Conservation (phyloP, 768 basidiomycete genomes). For the Rhizopogon rudus region DNA sequence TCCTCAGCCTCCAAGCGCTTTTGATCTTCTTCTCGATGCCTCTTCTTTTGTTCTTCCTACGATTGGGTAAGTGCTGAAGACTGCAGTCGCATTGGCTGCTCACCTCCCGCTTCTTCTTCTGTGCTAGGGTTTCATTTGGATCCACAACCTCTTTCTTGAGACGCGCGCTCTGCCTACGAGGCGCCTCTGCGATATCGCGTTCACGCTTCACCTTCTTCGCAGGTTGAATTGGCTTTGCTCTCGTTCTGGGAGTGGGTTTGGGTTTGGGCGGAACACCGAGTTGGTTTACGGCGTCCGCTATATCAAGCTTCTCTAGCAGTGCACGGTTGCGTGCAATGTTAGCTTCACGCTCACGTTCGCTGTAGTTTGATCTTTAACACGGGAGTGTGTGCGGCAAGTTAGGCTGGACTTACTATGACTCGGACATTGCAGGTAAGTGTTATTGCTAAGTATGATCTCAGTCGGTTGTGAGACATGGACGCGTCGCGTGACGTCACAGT, state of each 20-base stretch:
- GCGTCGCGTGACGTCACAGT: conserved; percentile 30
- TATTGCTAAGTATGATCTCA: too few species aligned
- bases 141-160: conserved; percentile 46
- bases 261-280: conserved; percentile 41
- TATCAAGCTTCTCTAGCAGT: conserved; percentile 65
- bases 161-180: conserved; percentile 65
- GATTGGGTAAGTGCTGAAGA: background rate
- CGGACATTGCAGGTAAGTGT: conserved; percentile 26
- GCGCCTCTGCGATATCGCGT: conserved; percentile 33
- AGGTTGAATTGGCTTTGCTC: conserved; percentile 60
- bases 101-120: conserved; percentile 66
- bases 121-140: conserved; percentile 59
- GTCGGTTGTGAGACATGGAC: conserved; percentile 1
- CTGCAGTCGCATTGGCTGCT: conserved; percentile 7
- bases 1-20: conserved; percentile 60
- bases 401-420: conserved; percentile 41
- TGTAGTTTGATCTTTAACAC: conserved; percentile 13
- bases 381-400: background rate
- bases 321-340: conserved; percentile 81
- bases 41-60: conserved; percentile 47
- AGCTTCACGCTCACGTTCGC: conserved; percentile 70
- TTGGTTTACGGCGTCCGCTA: conserved; percentile 48
- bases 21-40: conserved; percentile 53
- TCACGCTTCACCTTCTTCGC: conserved; percentile 52
- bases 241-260: conserved; percentile 32